Evolutionary conservation across 495 filamentous ascomycete genomes (phyloP).

Genomic region (Tuber microsphaerosporum): DNA sequence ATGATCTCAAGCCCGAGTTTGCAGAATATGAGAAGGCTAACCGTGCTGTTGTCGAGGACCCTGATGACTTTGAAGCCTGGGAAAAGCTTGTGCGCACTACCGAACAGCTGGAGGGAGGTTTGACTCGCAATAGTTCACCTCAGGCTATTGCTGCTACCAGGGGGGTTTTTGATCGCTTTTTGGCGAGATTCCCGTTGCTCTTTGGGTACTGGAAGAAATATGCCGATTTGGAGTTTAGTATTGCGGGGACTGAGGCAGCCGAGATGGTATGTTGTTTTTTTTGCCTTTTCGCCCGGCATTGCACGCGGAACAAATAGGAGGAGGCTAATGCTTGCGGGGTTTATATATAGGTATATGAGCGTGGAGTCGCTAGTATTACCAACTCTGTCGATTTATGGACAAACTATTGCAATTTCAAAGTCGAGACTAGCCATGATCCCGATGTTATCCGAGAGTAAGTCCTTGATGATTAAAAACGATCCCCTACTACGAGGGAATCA

Average conservation of each 20-base stretch:
- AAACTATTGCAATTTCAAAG: conserved; percentile 95
- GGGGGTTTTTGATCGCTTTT: conserved; percentile 80
- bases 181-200: conserved; percentile 88
- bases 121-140: conserved; percentile 93
- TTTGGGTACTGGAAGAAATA: conserved; percentile 99
- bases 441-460: conserved; percentile 99
- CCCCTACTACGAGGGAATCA: conserved; percentile 53
- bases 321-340: conserved; percentile 6
- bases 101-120: conserved; percentile 79
- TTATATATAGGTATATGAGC: conserved; percentile 71
- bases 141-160: conserved; percentile 81
- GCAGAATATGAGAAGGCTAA: conserved; percentile 41
- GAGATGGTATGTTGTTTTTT: conserved; percentile 67
- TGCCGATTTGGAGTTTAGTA: conserved; percentile 93
- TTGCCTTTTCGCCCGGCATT: conserved; percentile 6
- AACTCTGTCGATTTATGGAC: conserved; percentile 94
- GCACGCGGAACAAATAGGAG: background rate
- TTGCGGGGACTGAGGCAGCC: conserved; percentile 91
- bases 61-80: conserved; percentile 92
- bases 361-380: conserved; percentile 85
- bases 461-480: conserved; percentile 41
- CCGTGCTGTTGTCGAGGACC: conserved; percentile 53
- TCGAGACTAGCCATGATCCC: conserved; percentile 88
- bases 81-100: conserved; percentile 80
- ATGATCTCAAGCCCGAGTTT: conserved; percentile 41